Percentiles rank a stretch among this genome's conserved stretches.
phyloP scores from a whole-genome alignment of 1,139 yeast genomes.

The Yamadazyma dendronema region DNA sequence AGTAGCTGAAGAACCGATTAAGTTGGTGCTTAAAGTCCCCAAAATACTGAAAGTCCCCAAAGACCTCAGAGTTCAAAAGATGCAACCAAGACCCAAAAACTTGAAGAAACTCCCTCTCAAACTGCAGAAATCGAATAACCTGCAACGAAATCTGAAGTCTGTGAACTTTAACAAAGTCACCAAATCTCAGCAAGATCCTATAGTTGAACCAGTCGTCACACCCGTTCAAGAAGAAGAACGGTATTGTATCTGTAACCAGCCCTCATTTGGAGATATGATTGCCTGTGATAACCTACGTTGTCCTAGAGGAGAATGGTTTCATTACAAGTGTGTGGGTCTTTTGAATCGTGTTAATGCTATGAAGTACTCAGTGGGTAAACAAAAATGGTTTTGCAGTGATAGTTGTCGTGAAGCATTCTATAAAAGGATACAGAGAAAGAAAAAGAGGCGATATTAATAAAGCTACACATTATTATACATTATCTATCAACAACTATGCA shows the following conservation, averaged over 20 bases:
- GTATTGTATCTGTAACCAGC: constrained; percentile 46
- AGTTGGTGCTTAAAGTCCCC: constrained; percentile 31
- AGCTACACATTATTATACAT: not conserved
- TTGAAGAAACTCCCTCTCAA: too few relatives aligned
- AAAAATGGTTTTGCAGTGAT: constrained; percentile 44
- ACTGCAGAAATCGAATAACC: too few relatives aligned
- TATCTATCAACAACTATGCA: too few relatives aligned
- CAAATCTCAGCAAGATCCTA: too few relatives aligned
- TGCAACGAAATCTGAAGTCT: not conserved
- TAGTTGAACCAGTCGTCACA: too few relatives aligned
- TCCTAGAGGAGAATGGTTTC: constrained; percentile 52
- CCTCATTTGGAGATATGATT: constrained; percentile 48
- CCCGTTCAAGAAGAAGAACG: too few relatives aligned
- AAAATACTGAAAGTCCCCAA: constrained; percentile 1
- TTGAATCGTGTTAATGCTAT: constrained; percentile 40
- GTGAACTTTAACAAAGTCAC: not conserved
- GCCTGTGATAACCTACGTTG: constrained; percentile 46
- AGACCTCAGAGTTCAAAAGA: too few relatives aligned
- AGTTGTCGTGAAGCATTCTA: constrained; percentile 24
- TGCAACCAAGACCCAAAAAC: not conserved
- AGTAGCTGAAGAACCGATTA: constrained; percentile 11
- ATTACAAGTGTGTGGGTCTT: constrained; percentile 48
- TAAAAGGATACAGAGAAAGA: constrained; percentile 14
- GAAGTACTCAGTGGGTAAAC: constrained; percentile 35
- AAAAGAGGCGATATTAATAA: constrained; percentile 15